Conservation (phyloP, 1,284 basidiomycete species). For the Ceratobasidium sp. region DNA sequence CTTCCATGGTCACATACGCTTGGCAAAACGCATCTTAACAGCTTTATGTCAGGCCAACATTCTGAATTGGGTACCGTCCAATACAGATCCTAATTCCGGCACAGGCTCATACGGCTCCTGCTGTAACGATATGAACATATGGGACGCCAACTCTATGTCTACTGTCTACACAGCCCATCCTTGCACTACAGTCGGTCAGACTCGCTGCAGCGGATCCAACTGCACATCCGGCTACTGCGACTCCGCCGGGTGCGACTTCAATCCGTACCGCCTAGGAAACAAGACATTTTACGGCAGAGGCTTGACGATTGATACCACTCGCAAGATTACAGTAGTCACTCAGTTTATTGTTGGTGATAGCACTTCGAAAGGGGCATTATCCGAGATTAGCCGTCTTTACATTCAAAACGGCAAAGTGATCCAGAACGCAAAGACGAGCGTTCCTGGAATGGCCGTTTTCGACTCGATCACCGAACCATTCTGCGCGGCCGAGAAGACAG, state of each 20-base stretch:
- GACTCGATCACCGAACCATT: slow-evolving; percentile 52
- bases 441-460: slow-evolving; percentile 51
- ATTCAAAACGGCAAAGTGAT: slow-evolving; percentile 64
- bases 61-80: slow-evolving; percentile 5
- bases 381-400: slow-evolving; percentile 65
- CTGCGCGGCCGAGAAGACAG: background rate
- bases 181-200: slow-evolving; percentile 24
- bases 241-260: slow-evolving; percentile 66
- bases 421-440: slow-evolving; percentile 59
- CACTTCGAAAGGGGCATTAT: slow-evolving; percentile 58
- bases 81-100: slow-evolving; percentile 35
- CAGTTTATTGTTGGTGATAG: slow-evolving; percentile 64
- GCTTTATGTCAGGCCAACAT: slow-evolving; percentile 37
- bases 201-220: slow-evolving; percentile 44
- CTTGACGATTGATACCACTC: slow-evolving; percentile 60
- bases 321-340: slow-evolving; percentile 64
- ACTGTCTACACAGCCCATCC: slow-evolving; percentile 59
- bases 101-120: slow-evolving; percentile 42
- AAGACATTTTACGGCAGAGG: slow-evolving; percentile 61
- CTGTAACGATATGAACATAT: slow-evolving; percentile 45
- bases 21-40: background rate
- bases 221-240: slow-evolving; percentile 50
- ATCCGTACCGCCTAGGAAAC: slow-evolving; percentile 65
- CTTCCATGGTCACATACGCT: background rate
- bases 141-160: slow-evolving; percentile 60